Evolutionary conservation across 495 filamentous ascomycete genomes (phyloP).

Genomic region (Thozetella sp.): DNA sequence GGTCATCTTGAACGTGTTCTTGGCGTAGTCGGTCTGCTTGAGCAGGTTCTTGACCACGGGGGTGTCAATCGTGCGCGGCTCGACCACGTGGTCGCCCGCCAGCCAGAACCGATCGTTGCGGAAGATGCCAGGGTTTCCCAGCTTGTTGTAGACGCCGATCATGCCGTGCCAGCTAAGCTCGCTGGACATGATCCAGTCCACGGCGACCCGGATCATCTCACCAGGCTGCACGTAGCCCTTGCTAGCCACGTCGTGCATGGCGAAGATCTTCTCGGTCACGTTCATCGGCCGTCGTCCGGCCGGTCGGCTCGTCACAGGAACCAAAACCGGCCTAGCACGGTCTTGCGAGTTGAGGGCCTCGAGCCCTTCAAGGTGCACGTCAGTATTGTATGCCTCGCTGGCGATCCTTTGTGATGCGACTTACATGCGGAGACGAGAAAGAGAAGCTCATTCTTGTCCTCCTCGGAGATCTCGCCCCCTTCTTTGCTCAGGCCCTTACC

Average conservation of each 20-base stretch:
- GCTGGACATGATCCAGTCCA: slow-evolving; percentile 45
- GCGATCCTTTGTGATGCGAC: not conserved
- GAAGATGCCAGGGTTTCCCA: slow-evolving; percentile 38
- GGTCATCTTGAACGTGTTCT: slow-evolving; percentile 41
- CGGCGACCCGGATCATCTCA: slow-evolving; percentile 35
- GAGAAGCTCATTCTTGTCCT: not conserved
- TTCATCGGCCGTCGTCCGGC: slow-evolving; percentile 36
- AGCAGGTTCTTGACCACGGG: slow-evolving; percentile 37
- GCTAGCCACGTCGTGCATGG: slow-evolving; percentile 32
- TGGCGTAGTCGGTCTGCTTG: slow-evolving; percentile 30
- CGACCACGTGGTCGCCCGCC: slow-evolving; percentile 46
- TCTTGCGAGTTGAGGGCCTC: slow-evolving; percentile 41
- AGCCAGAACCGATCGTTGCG: slow-evolving; percentile 54
- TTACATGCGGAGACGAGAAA: not conserved
- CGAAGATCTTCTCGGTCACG: slow-evolving; percentile 43
- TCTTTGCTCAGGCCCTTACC: not conserved
- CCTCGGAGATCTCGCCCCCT: not conserved
- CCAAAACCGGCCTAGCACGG: not conserved
- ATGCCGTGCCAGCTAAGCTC: slow-evolving; percentile 45
- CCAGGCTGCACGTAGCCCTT: slow-evolving; percentile 35
- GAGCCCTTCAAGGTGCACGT: slow-evolving; percentile 24
- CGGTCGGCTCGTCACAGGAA: slow-evolving; percentile 16
- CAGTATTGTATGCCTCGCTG: not conserved
- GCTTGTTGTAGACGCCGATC: slow-evolving; percentile 30
- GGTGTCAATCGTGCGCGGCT: slow-evolving; percentile 33